phyloP scores from a whole-genome alignment of 2,329 filamentous ascomycete genomes.

The Diplodia sapinea region DNA sequence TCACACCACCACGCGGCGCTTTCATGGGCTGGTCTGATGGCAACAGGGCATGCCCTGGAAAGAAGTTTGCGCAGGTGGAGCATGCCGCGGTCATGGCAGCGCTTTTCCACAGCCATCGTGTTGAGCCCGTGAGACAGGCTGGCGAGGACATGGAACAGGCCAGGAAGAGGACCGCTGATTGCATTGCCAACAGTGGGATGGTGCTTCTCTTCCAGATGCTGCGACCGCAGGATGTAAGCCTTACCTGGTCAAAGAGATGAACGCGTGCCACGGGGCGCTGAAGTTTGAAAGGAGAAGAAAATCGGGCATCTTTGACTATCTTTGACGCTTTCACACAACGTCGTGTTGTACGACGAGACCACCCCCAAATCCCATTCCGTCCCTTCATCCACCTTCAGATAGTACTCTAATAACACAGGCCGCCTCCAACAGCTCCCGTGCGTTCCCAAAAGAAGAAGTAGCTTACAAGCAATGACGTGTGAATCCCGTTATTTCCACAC shows the following conservation, averaged over 20 bases:
- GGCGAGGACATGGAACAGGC: conserved; percentile 34
- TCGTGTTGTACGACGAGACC: too few relatives aligned
- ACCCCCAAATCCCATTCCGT: too few relatives aligned
- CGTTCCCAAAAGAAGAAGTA: too few relatives aligned
- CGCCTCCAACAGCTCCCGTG: too few relatives aligned
- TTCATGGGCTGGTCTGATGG: conserved; percentile 36
- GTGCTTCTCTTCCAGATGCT: conserved; percentile 35
- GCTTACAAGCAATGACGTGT: too few relatives aligned
- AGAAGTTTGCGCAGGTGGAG: conserved; percentile 39
- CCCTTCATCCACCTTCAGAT: too few relatives aligned
- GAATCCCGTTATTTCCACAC: too few relatives aligned
- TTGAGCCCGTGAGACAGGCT: conserved; percentile 31
- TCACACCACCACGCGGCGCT: conserved; percentile 31
- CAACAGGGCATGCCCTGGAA: conserved; percentile 37
- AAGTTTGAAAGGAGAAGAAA: too few relatives aligned
- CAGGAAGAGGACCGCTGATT: conserved; percentile 25
- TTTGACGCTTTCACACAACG: too few relatives aligned
- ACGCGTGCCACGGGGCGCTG: too few relatives aligned
- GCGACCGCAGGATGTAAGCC: conserved; percentile 32
- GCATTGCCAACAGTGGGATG: conserved; percentile 33
- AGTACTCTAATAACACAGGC: too few relatives aligned
- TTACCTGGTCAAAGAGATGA: conserved; percentile 28
- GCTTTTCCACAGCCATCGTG: conserved; percentile 34
- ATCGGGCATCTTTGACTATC: too few relatives aligned
- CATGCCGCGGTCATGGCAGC: conserved; percentile 34